Base-by-base conservation (phyloP, 2,329 filamentous ascomycete species). In the Pseudogymnoascus sp. region DNA sequence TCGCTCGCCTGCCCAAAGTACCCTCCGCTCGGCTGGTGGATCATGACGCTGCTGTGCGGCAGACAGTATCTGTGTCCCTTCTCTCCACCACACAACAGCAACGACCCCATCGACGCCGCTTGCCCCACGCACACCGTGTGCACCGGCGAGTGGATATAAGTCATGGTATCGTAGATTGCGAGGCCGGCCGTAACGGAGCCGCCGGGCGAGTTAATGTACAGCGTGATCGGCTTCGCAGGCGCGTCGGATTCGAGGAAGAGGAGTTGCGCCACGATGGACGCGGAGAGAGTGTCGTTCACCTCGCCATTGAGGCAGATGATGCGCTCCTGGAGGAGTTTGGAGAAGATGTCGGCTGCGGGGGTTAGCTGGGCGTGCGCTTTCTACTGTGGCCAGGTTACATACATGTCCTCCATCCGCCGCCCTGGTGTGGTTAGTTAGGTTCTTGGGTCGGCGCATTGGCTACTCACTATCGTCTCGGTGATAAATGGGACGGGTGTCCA, bases 111-210 rank as follows among this genome's bases (percentile, higher is more conserved):
- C 2, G 89, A 94, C 1, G 94, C 93, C 0, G 95, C 94, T 71
- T 95, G 91, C 6, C 94, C 94, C 47, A 99, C 84, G 72, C 94
- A 97, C 31, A 99, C 94, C 0, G 94, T 99, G 47, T 89, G 93
- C 0, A 99, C 92, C 1, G 93, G 91, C 2, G 90, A 90, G 65
- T 88, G 87, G 73, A 99, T 97, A 76, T 99, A 99, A 69, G 89
- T 87, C 93, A 99, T 97, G 11, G 94, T 99, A 75, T 99, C 94
- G 81, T 99, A 99, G 71, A 99, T 97, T 25, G 94, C 92, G 65
- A 89, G 81, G 14, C 86, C 86, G 1, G 94, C 93, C 66, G 89
- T 93, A 42, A 99, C 92, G 44, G 90, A 93, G 63, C 94, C 94
- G 60, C 94, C 94, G 0, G 93, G 93, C 0, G 91, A 96, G 78